These are phyloP conservation scores for Balakata baccata DNA, from an alignment of 345 rosid species.

Conservation along the genomic window DNA sequence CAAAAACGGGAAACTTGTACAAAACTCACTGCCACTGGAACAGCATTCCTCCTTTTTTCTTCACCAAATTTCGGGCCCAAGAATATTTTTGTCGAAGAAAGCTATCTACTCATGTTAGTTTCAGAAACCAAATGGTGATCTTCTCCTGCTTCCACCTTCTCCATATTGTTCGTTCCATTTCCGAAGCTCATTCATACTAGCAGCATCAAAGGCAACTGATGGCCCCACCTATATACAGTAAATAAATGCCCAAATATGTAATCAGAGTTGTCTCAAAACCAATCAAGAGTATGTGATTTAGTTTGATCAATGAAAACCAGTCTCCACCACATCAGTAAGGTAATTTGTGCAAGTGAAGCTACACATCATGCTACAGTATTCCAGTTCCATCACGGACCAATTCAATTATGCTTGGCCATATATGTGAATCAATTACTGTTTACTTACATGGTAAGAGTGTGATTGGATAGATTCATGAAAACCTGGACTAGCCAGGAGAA, in stretches of 20 bases:
- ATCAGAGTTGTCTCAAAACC: background rate
- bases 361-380: too few species aligned
- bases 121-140: conserved; percentile 84
- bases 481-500: too few species aligned
- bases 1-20: too few species aligned
- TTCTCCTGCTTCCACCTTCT: conserved; percentile 87
- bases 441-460: too few species aligned
- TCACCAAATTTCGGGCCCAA: background rate
- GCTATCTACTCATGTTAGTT: conserved; percentile 9
- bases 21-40: background rate
- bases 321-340: too few species aligned
- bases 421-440: too few species aligned
- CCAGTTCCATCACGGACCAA: too few species aligned
- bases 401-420: too few species aligned
- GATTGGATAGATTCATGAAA: too few species aligned
- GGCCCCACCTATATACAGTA: conserved; percentile 68
- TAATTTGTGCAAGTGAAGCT: too few species aligned
- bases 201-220: conserved; percentile 78
- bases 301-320: too few species aligned
- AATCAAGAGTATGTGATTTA: background rate
- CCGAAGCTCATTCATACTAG: conserved; percentile 91
- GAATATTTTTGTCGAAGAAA: background rate
- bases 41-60: background rate
- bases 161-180: conserved; percentile 99
- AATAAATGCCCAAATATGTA: background rate